Evolutionary conservation across 2,329 filamentous ascomycete genomes (phyloP), one percentile per base, ranked within the genome.

Genomic region (Myrmaecium sp.): DNA sequence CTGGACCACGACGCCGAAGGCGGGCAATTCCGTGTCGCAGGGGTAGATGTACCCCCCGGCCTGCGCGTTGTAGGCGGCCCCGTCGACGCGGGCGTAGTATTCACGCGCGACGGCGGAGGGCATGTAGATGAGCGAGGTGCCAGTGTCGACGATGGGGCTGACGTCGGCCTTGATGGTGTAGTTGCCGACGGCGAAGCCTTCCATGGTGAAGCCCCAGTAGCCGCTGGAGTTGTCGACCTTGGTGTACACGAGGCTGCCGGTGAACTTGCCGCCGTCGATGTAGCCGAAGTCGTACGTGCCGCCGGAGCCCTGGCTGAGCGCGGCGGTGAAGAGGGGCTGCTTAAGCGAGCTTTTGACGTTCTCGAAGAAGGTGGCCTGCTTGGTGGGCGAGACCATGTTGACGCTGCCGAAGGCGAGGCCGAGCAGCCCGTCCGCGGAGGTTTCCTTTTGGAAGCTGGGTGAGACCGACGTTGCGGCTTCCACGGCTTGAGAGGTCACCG

Each of bases 131-230:
- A 80, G 65, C 1, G 72, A 72, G 29, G 74, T 79, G 26, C 74
- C 75, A 3, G 74, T 80, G 52, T 80, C 74, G 40, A 69, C 67
- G 45, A 80, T 77, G n/a, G n/a, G n/a, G n/a, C n/a, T n/a, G n/a
- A n/a, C n/a, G n/a, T n/a, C n/a, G 37, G 59, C 63, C 21, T 46
- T 37, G 44, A 70, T 60, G 33, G 49, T 40, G 25, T 44, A 29
- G 21, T 46, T 40, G 24, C 67, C 71, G 28, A 74, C 42, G 18
- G 53, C 52, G 51, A 70, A 74, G 11, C 63, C 68, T 14, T 56
- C 55, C 8, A 65, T 54, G 14, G 54, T 62, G 46, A 79, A 65
- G 30, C 61, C 51, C 74, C 74, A 79, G 55, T 65, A 76, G 4
- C 69, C 66, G 32, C 74, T 59, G 12, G 57, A 55, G 28, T 42